Conservation (phyloP, 768 basidiomycete genomes). For the Neoboletus brunneissimus region DNA sequence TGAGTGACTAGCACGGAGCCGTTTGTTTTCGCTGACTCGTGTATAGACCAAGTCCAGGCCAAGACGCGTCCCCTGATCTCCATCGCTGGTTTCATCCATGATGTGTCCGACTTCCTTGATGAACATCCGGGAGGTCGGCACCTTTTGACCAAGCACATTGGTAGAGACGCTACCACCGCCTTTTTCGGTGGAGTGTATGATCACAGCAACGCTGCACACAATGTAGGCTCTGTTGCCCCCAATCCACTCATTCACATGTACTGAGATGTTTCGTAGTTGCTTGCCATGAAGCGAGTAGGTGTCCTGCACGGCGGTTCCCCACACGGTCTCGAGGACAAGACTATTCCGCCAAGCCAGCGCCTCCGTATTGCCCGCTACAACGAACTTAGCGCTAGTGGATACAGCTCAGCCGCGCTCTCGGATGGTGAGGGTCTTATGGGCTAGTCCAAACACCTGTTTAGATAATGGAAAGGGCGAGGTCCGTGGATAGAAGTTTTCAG, state of each 20-base stretch:
- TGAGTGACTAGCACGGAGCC: conserved; percentile 35
- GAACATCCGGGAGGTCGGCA: conserved; percentile 93
- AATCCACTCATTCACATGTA: background rate
- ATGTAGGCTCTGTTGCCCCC: conserved; percentile 42
- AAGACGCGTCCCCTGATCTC: conserved; percentile 78
- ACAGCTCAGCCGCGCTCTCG: conserved; percentile 54
- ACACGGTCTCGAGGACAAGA: conserved; percentile 57
- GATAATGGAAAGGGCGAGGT: background rate
- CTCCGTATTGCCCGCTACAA: conserved; percentile 66
- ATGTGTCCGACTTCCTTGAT: conserved; percentile 78
- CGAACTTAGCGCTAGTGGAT: conserved; percentile 48
- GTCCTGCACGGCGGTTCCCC: conserved; percentile 51
- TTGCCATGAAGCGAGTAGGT: conserved; percentile 56
- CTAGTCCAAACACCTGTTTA: conserved; percentile 12
- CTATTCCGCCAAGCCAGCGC: conserved; percentile 69
- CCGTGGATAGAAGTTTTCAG: conserved; percentile 6
- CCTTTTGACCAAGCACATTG: conserved; percentile 78
- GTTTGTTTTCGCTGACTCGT: background rate
- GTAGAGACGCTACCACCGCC: conserved; percentile 88
- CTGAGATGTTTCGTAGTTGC: conserved; percentile 17
- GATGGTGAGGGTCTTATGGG: conserved; percentile 55
- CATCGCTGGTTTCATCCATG: conserved; percentile 91
- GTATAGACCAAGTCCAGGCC: conserved; percentile 72
- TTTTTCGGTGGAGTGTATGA: conserved; percentile 94
- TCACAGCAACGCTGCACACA: conserved; percentile 86